A percentile compares a stretch with the other conserved stretches of the same genome.
phyloP scores from a whole-genome alignment of 2,329 filamentous ascomycete species.

The Phaeosphaeria sp. region DNA sequence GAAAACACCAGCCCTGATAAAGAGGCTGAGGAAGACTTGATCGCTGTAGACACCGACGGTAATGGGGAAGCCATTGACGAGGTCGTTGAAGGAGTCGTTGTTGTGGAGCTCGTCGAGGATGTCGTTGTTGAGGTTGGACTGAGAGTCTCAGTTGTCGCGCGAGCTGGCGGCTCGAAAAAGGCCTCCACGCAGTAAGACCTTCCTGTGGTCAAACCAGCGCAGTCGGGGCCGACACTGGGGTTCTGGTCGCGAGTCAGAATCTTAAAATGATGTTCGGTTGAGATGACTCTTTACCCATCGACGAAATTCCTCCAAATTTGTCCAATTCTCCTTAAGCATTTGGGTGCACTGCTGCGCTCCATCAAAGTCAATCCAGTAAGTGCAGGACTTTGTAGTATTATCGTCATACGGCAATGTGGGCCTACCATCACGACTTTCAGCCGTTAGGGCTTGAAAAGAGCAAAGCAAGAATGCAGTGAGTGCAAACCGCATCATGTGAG shows the following conservation, averaged over 20 bases:
- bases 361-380: conserved; percentile 3
- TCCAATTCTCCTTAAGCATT: conserved; percentile 1
- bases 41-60: not conserved
- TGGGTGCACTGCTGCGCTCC: not conserved
- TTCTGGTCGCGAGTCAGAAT: not conserved
- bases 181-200: conserved; percentile 4
- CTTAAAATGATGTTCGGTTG: too few species aligned
- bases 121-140: not conserved
- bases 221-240: conserved; percentile 1
- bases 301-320: not conserved
- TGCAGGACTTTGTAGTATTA: conserved; percentile 1
- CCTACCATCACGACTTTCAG: not conserved
- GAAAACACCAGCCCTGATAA: too few species aligned
- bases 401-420: not conserved
- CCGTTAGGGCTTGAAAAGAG: not conserved
- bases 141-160: not conserved
- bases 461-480: not conserved
- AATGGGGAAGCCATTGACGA: not conserved
- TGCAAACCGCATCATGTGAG: too few species aligned
- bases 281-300: not conserved
- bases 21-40: not conserved
- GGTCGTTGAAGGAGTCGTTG: not conserved
- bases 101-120: not conserved
- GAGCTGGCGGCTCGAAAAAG: not conserved
- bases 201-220: not conserved